Evolutionary conservation across 2,329 filamentous ascomycete species (phyloP), one percentile per base, ranked within the genome.

Genomic region (Claviceps humidiphila): DNA sequence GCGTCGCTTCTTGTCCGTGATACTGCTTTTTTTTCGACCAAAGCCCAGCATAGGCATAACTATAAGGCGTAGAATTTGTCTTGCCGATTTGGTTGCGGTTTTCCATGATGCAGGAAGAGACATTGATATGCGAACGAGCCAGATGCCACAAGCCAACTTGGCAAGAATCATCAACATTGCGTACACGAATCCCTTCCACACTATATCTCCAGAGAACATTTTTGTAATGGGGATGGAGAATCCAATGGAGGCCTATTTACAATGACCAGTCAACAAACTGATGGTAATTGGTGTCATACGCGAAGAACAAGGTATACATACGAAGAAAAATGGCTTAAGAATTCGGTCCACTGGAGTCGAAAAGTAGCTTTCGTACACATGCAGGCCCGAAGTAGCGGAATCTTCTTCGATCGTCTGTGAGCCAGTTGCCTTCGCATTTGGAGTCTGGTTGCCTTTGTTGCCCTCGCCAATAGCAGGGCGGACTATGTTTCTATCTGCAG

Each of bases 181-280:
- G 59, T 90, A 93, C 1, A 89, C 74, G 0, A 89, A 56, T 0
- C 87, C 87, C 11, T 80, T 78, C 87, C 85, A 93, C 1, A 89
- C 66, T 0, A 86, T 73, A 0, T 68, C 60, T 0, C 77, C 77
- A 0, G 64, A 63, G 58, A 89, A 91, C 73, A 93, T 81, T 5
- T 78, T 68, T 0, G 76, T 78, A 34, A 91, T 83, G 0, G 87
- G 87, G 1, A 93, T 85, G 0, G 86, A 83, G 61, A 91, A 90
- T 0, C 87, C 87, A 39, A 91, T 84, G 0, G 76, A 80, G 1
- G 49, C 52, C 52, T 53, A 9, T 11, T 22, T 24, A 20, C 38
- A 39, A 22, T 43, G 22, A 24, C 41, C 22, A 38, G 42, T 51
- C 26, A 40, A 30, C 14, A n/a, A 6, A 6, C 5, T 4, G 17